A percentile compares a stretch with the other conserved stretches of the same genome.
phyloP scores from a whole-genome alignment of 768 basidiomycete species.

The Phallus indusiatus region DNA sequence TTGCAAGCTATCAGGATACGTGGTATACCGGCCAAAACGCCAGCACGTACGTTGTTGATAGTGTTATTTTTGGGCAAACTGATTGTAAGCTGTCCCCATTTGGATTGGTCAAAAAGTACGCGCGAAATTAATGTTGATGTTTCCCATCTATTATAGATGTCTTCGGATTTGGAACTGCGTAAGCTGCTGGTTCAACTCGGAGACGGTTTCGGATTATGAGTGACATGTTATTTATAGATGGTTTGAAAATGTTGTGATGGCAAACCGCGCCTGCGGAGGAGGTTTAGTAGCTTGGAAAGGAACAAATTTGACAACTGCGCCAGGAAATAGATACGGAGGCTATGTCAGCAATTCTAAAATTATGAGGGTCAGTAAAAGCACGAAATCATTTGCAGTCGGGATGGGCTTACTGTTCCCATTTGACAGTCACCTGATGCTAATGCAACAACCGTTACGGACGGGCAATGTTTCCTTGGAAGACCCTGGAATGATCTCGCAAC shows the following conservation, averaged over 20 bases:
- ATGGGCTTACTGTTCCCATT: background rate
- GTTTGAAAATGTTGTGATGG: slow-evolving; percentile 50
- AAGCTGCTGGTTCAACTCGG: slow-evolving; percentile 12
- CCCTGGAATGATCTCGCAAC: slow-evolving; percentile 56
- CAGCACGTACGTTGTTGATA: slow-evolving; percentile 52
- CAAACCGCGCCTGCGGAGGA: slow-evolving; percentile 56
- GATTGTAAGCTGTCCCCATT: slow-evolving; percentile 37
- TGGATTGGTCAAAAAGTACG: background rate
- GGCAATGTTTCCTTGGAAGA: slow-evolving; percentile 47
- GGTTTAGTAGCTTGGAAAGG: slow-evolving; percentile 60
- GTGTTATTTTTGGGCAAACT: slow-evolving; percentile 52
- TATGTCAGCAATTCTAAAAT: slow-evolving; percentile 47
- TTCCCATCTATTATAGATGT: slow-evolving; percentile 28
- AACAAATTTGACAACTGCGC: slow-evolving; percentile 41
- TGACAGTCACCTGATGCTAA: slow-evolving; percentile 51
- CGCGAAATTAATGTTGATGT: background rate
- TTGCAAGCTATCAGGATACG: slow-evolving; percentile 56
- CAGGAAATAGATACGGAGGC: slow-evolving; percentile 42
- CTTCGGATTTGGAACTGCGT: slow-evolving; percentile 56
- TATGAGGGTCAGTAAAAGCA: slow-evolving; percentile 37
- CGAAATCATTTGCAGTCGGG: too few relatives aligned
- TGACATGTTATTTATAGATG: slow-evolving; percentile 28
- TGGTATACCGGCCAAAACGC: slow-evolving; percentile 54
- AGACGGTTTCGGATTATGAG: background rate
- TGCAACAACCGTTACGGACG: slow-evolving; percentile 32